phyloP scores from a whole-genome alignment of 2,329 filamentous ascomycete genomes.

The Colletotrichum graminicola region DNA sequence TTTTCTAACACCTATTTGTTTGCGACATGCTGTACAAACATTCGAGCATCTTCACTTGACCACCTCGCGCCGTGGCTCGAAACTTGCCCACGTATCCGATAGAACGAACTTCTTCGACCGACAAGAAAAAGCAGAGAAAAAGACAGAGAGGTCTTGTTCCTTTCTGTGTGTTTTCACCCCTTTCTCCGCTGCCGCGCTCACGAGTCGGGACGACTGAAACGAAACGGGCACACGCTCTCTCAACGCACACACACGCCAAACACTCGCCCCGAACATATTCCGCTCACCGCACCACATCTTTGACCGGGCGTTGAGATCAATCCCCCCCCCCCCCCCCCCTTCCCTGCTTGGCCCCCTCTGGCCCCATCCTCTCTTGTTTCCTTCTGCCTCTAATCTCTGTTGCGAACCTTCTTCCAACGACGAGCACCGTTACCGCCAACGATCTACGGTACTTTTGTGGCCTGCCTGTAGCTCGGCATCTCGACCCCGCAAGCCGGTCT shows the following conservation, averaged over 20 bases:
- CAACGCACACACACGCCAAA: constrained; percentile 4
- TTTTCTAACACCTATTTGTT: background rate
- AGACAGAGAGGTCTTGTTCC: background rate
- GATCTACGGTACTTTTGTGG: background rate
- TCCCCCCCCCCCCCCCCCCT: background rate
- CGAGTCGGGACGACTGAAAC: constrained; percentile 26
- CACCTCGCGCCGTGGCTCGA: background rate
- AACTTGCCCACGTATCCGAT: background rate
- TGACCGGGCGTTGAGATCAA: constrained; percentile 14
- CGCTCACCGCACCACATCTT: constrained; percentile 9
- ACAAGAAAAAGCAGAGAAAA: background rate
- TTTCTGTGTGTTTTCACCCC: background rate
- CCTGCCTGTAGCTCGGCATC: constrained; percentile 17
- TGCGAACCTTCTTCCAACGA: background rate
- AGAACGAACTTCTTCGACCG: background rate
- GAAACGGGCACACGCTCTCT: constrained; percentile 18
- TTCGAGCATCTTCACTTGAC: background rate
- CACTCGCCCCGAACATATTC: background rate
- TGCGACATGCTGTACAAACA: background rate
- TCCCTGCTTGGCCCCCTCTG: too few relatives aligned
- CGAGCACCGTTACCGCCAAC: background rate
- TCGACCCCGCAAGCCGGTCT: constrained; percentile 39
- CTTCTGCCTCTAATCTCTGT: background rate
- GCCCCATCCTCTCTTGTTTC: background rate
- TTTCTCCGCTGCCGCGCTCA: constrained; percentile 9